A percentile compares a stretch with the other conserved stretches of the same genome.
These are phyloP conservation scores for Mycena sp. DNA, from an alignment of 1,284 basidiomycete species.

Conservation along the genomic window DNA sequence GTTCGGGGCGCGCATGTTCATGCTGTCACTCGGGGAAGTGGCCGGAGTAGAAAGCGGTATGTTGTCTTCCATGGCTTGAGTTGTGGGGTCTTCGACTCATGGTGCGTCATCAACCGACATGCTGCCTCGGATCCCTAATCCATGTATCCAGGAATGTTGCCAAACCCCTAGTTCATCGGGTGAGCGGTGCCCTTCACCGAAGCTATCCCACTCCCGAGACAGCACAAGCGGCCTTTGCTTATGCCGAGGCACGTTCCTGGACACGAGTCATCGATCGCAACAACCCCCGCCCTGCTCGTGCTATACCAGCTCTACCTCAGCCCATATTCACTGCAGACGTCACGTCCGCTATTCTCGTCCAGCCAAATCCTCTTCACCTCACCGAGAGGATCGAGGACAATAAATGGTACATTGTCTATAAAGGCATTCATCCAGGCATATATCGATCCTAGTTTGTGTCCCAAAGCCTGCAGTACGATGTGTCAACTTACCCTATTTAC, in stretches of 20 bases:
- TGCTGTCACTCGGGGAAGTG: no score
- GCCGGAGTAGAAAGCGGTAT: no score
- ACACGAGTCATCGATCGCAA: neutral
- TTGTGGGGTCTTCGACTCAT: no score
- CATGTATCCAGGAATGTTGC: neutral
- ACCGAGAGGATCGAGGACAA: neutral
- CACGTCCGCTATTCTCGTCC: neutral
- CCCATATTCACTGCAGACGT: neutral
- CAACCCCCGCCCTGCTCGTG: neutral
- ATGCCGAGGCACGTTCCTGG: conserved; percentile 5
- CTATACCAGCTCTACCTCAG: conserved; percentile 8
- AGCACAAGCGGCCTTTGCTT: neutral
- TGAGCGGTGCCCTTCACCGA: neutral
- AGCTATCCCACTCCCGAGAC: neutral
- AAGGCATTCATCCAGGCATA: conserved; percentile 6
- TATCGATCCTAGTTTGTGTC: conserved; percentile 14
- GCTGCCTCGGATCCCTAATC: no score
- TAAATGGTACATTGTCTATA: conserved; percentile 11
- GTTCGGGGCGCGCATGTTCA: no score
- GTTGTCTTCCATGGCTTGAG: no score
- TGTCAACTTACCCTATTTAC: no score
- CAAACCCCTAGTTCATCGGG: neutral
- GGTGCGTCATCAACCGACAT: no score
- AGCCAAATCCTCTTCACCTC: conserved; percentile 6
- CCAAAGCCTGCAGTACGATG: no score